Evolutionary conservation across 768 basidiomycete genomes (phyloP), one percentile per base, ranked within the genome.

Genomic region (Psilocybe tampanensis): DNA sequence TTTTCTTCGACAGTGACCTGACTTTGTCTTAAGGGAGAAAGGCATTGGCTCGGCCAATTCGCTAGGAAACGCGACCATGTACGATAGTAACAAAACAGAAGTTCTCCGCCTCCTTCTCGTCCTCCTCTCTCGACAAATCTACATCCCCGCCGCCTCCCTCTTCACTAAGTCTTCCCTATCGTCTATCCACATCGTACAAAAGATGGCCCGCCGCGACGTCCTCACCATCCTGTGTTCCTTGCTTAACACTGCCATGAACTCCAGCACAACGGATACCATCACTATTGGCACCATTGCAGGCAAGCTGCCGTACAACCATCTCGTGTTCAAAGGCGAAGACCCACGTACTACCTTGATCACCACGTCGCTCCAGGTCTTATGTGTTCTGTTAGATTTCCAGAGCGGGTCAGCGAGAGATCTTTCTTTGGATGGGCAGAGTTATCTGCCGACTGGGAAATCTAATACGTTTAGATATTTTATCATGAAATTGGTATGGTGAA

Each of bases 401-500:
- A 83, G 90, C 59, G 90, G 88, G 3, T 78, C 78, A 22, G 89
- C 90, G 9, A 78, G 82, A 58, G 91, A 93, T 60, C 66, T 68
- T 26, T 58, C 73, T 5, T 60, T 68, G n/a, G 88, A 88, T 12
- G 66, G 63, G 2, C 74, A 75, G n/a, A 64, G 61, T 18, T 71
- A 72, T 13, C 67, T 75, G 0, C 88, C 90, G 1, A 85, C 85
- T 1, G 72, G 81, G 11, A 81, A 82, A 63, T 88, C 90, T 15
- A 98, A 99, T 67, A 85, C 93, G 2, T 99, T 97, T 71, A 80
- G 92, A 48, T 94, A 94, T 71, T 98, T 95, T 70, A 72, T 97
- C 49, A 88, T 93, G 60, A 97, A 97, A 71, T 71, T 98, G 68
- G 94, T 89, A 61, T 63, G 86, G 50, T 42, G n/a, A n/a, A 15